Conservation (phyloP, 345 rosid species). For the Bretschneidera sinensis region DNA sequence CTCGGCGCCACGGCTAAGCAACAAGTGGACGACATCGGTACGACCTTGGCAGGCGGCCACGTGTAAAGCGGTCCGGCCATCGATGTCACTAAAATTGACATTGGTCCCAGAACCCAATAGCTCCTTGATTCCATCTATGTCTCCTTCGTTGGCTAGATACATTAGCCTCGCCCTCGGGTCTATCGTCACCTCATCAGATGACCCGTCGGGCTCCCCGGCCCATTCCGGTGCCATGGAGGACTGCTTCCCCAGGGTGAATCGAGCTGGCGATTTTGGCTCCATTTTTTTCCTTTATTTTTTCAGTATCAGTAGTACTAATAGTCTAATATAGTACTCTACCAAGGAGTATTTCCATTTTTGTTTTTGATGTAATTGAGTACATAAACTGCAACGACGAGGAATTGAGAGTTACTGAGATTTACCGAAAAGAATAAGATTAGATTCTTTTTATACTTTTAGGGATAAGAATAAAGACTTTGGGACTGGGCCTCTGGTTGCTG, state of each 20-base stretch:
- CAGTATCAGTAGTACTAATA: no score
- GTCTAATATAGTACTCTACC: no score
- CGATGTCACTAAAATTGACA: conserved; percentile 63
- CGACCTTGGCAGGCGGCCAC: conserved; percentile 73
- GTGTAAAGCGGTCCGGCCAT: conserved; percentile 74
- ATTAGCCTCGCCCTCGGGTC: conserved; percentile 64
- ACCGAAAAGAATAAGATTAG: no score
- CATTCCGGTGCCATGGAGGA: conserved; percentile 59
- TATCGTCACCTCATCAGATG: conserved; percentile 20
- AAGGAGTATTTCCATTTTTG: no score
- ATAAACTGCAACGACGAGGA: no score
- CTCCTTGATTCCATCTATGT: conserved; percentile 56
- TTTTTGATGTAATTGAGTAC: no score
- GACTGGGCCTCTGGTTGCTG: no score
- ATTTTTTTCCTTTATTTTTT: no score
- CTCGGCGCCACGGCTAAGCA: conserved; percentile 48
- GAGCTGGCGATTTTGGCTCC: conserved; percentile 38
- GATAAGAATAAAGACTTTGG: no score
- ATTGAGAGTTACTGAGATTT: no score
- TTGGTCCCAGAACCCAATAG: conserved; percentile 57
- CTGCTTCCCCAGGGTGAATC: conserved; percentile 55
- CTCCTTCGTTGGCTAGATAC: conserved; percentile 78
- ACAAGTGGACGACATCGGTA: conserved; percentile 43
- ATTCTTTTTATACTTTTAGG: no score
- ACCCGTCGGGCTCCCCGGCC: conserved; percentile 5